Conservation (phyloP, 2,329 filamentous ascomycete species). For the Diplodia sapinea region DNA sequence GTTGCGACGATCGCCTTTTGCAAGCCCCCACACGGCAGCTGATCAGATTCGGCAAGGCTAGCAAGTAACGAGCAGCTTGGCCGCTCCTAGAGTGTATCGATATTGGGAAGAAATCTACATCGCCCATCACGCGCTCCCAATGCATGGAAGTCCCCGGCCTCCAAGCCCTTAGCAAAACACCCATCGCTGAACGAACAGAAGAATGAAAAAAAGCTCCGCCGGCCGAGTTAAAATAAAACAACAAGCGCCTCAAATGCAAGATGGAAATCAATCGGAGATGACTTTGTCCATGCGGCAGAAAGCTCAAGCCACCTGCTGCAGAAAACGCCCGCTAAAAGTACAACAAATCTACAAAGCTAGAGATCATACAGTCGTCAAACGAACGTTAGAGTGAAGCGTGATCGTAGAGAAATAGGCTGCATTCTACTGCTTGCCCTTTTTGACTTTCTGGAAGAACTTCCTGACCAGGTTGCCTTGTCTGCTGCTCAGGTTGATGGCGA, state of each 20-base stretch:
- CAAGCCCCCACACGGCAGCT: slow-evolving; percentile 14
- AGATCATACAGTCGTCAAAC: slow-evolving; percentile 29
- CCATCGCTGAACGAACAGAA: slow-evolving; percentile 12
- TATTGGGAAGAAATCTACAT: slow-evolving; percentile 22
- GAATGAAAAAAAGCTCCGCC: background rate
- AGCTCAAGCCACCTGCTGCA: slow-evolving; percentile 15
- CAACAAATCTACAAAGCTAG: slow-evolving; percentile 28
- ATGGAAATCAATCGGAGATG: slow-evolving; percentile 8
- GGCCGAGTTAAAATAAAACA: slow-evolving; percentile 6
- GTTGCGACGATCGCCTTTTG: slow-evolving; percentile 7
- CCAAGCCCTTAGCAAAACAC: slow-evolving; percentile 10
- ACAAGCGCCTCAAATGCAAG: slow-evolving; percentile 24
- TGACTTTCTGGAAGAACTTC: slow-evolving; percentile 47
- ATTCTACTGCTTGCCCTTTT: slow-evolving; percentile 33
- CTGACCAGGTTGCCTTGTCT: slow-evolving; percentile 43
- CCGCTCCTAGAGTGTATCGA: slow-evolving; percentile 15
- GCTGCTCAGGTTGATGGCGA: slow-evolving; percentile 49
- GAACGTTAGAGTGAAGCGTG: slow-evolving; percentile 21
- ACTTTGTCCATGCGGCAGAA: slow-evolving; percentile 7
- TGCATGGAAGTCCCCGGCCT: slow-evolving; percentile 21
- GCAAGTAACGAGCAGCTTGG: background rate
- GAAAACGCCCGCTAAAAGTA: slow-evolving; percentile 33
- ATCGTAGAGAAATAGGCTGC: slow-evolving; percentile 10
- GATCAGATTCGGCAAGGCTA: slow-evolving; percentile 6
- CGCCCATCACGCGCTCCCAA: slow-evolving; percentile 4